Evolutionary conservation across 2,329 filamentous ascomycete species (phyloP), one percentile per base, ranked within the genome.

Genomic region (Verticillium klebahnii): DNA sequence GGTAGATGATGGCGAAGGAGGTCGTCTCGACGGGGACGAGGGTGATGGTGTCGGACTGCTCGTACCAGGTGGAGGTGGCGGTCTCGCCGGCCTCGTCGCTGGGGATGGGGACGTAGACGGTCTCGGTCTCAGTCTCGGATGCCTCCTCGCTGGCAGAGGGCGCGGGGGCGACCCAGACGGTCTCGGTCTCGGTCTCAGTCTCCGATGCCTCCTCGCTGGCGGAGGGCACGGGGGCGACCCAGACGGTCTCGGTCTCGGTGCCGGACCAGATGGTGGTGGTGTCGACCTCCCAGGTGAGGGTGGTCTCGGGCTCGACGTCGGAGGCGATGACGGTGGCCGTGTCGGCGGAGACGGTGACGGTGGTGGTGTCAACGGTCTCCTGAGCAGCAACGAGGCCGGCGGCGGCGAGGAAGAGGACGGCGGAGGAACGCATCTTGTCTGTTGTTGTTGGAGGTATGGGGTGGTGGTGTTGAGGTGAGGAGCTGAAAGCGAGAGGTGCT

Each of bases 401-500:
- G 52, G 60, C 58, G 37, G 61, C 14, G 37, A 58, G 15, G 57
- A 58, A 58, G 57, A 65, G 60, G 63, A 65, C 45, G 62, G 66
- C 59, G 63, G 72, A 66, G 56, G 65, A 60, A 57, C 66, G 68
- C 69, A 70, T 70, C 19, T 64, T 68, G 55, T 32, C 23, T 25
- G 40, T 50, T 55, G 25, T 19, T n/a, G 29, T 29, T 29, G 29
- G 55, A 25, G 23, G 36, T 37, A 55, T 54, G 32, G 9, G 56
- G 36, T n/a, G 56, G 36, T n/a, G 37, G n/a, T 50, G n/a, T 23
- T 50, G 8, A 15, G 29, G 58, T 62, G 45, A 25, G 34, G 57
- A 62, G 17, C 58, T 34, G 50, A 36, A 39, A 29, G 29, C 29
- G 59, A 52, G 56, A 23, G 39, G 57, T 54, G 57, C 62, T 60